Conservation (phyloP, 805 yeast species). For the Zygotorulaspora chibaensis region DNA sequence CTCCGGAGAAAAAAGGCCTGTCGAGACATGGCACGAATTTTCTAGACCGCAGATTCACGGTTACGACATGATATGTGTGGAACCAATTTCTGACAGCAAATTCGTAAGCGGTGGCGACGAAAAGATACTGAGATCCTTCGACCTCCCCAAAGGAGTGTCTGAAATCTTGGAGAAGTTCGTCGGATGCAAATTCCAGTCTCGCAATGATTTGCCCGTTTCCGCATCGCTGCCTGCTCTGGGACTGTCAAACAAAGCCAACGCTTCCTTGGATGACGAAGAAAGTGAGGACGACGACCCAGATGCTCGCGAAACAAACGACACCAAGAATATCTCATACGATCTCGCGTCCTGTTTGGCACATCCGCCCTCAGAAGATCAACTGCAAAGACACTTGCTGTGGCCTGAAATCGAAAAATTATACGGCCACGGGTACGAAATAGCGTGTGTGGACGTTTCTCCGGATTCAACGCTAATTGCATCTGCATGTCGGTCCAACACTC, state of each 20-base stretch:
- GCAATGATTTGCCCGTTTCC: slow-evolving; percentile 57
- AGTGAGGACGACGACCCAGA: slow-evolving; percentile 37
- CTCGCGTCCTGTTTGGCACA: slow-evolving; percentile 42
- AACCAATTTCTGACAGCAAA: slow-evolving; percentile 51
- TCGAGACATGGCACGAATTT: slow-evolving; percentile 75
- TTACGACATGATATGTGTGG: slow-evolving; percentile 85
- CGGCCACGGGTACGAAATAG: slow-evolving; percentile 96
- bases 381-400: slow-evolving; percentile 89
- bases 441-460: slow-evolving; percentile 68
- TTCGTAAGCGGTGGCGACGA: slow-evolving; percentile 97
- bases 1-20: slow-evolving; percentile 31
- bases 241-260: slow-evolving; percentile 81
- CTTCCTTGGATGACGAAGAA: slow-evolving; percentile 43
- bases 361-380: slow-evolving; percentile 86
- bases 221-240: slow-evolving; percentile 94
- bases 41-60: slow-evolving; percentile 98
- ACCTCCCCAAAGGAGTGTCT: slow-evolving; percentile 78
- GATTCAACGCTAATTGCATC: slow-evolving; percentile 67
- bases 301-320: slow-evolving; percentile 33
- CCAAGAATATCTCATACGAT: slow-evolving; percentile 42
- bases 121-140: slow-evolving; percentile 83
- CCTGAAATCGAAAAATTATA: slow-evolving; percentile 93
- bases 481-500: slow-evolving; percentile 84
- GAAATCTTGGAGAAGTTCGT: slow-evolving; percentile 53
- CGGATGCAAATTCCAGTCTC: slow-evolving; percentile 37